Evolutionary conservation across 1,139 yeast species (phyloP), one percentile per base, ranked within the genome.

Genomic region (Candida glucosophila): DNA sequence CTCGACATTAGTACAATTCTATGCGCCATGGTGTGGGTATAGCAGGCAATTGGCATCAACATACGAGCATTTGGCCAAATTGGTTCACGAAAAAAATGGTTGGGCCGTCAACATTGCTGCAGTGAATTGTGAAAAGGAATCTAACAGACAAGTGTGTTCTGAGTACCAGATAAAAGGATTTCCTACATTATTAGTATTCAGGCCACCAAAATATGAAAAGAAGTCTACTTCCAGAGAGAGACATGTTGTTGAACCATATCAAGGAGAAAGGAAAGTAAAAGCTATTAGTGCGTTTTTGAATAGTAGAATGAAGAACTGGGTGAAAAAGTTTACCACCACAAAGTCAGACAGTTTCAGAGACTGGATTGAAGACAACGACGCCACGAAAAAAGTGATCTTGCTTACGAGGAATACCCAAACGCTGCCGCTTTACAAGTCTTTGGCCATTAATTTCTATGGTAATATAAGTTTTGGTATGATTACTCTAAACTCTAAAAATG

Each of bases 11-110:
- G 92, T 90, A 12, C 88, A 86, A 52, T 90, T 88, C 48, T 90
- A 90, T 49, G 97, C 97, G 4, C 97, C 97, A 19, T 90, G 97
- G 97, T 90, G 97, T 59, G 86, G 88, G 2, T 74, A 79, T 45
- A 80, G 92, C 43, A 64, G 71, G 35, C 66, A 73, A 33, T 49
- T 80, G 32, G 64, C 67, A 35, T 69, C 72, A 3, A 61, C 72
- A 2, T 79, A 63, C 47, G 59, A 62, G 30, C 78, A 76, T 42
- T 72, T 79, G 12, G 94, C 85, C 8, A 71, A 69, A 29, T 53
- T 56, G 21, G 55, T 81, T 8, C 63, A 65, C 15, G 36, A 48
- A 4, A 66, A 60, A 21, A 49, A 61, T 15, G 79, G 78, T 25
- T 53, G 73, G 27, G 64, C 66, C 13, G 76, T 76, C 12, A 75